Evolutionary conservation across 768 basidiomycete species (phyloP), one percentile per base, ranked within the genome.

Genomic region (Hemileccinum impolitum): DNA sequence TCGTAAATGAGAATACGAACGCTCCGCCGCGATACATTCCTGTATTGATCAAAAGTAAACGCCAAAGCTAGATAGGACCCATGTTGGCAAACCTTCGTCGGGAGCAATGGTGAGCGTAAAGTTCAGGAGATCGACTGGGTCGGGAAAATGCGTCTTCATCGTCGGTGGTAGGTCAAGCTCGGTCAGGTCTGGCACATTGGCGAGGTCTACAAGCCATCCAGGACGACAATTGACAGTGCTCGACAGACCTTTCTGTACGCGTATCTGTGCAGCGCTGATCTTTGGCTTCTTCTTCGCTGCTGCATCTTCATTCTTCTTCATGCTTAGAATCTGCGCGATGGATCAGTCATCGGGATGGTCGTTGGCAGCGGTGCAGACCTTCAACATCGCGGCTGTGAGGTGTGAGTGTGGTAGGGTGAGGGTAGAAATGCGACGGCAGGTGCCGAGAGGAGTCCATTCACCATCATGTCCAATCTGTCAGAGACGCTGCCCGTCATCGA

Each of bases 261-360:
- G 82, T 68, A 99, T 90, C 72, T 97, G 94, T 25, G 96, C 96
- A 14, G 96, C 95, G 63, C 90, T 92, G 39, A 93, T 96, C 82
- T 95, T 97, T 38, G 96, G 96, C 78, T 88, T 91, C 83, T 84
- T 95, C 88, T 93, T 97, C 6, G 91, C 86, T 47, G 94, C 93
- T 48, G 90, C 90, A 64, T 98, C 92, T 76, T 97, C 93, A 62
- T 87, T 90, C 85, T 98, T 98, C 85, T 98, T 98, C 88, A 99
- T 93, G 58, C 86, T 91, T 88, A 96, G 97, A 63, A 99, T 97
- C 96, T 99, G 56, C 30, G 28, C 23, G 30, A 39, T 19, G 7
- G 31, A 45, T 58, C 31, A 52, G 47, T 19, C 47, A 56, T 54
- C 37, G 18, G 14, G n/a, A 19, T 11, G 5, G 45, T 21, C 31